These are phyloP conservation scores for Ceratocystis harringtonii DNA, from an alignment of 2,329 filamentous ascomycete species.

Conservation along the genomic window DNA sequence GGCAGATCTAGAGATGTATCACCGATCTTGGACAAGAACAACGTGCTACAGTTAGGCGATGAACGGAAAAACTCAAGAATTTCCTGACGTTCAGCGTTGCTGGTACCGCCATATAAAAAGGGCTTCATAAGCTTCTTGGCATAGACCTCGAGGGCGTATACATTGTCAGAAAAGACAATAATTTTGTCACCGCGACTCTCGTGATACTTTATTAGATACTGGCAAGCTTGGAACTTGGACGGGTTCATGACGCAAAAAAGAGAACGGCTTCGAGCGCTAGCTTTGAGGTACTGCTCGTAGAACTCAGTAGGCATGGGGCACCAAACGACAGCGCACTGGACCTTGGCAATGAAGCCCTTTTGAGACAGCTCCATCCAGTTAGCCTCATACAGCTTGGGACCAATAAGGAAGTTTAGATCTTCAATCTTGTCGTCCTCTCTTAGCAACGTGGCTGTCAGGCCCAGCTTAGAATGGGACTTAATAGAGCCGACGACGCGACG, in stretches of 20 bases:
- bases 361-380: constrained; percentile 99
- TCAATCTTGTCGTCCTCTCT: constrained; percentile 98
- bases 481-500: constrained; percentile 84
- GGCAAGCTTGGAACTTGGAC: constrained; percentile 88
- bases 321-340: constrained; percentile 98
- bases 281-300: constrained; percentile 80
- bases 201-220: constrained; percentile 97
- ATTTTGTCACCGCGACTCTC: constrained; percentile 91
- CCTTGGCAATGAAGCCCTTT: constrained; percentile 89
- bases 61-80: constrained; percentile 93
- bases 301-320: constrained; percentile 99
- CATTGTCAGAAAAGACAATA: constrained; percentile 95
- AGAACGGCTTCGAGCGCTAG: constrained; percentile 36
- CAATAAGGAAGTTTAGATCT: constrained; percentile 92
- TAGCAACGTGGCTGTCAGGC: constrained; percentile 81
- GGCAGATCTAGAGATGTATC: constrained; percentile 96
- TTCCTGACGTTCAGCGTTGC: constrained; percentile 67
- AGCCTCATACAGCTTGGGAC: constrained; percentile 92
- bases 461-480: constrained; percentile 88
- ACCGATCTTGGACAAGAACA: constrained; percentile 94
- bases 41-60: constrained; percentile 75
- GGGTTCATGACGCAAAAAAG: constrained; percentile 92
- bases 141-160: constrained; percentile 79
- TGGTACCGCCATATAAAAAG: constrained; percentile 81
- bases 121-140: constrained; percentile 71